These are phyloP conservation scores for Elsinoe batatas DNA, from an alignment of 2,329 filamentous ascomycete species.

Conservation along the genomic window DNA sequence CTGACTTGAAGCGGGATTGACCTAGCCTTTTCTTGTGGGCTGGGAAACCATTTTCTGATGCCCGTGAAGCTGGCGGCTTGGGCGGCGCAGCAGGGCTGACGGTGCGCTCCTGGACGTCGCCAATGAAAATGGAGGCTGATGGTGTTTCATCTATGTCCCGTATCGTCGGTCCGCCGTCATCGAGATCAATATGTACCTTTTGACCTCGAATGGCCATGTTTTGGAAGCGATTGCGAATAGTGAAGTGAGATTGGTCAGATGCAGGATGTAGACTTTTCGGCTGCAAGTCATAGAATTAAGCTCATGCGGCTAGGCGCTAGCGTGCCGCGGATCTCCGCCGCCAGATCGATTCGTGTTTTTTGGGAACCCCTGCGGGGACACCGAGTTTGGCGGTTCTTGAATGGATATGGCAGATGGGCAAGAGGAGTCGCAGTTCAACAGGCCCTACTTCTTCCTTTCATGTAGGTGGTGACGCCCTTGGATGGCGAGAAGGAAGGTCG, in stretches of 20 bases:
- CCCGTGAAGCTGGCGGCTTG: slow-evolving; percentile 54
- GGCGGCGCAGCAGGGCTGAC: slow-evolving; percentile 29
- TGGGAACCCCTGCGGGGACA: slow-evolving; percentile 7
- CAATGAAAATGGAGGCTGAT: slow-evolving; percentile 43
- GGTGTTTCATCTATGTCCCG: slow-evolving; percentile 19
- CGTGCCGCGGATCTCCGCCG: background rate
- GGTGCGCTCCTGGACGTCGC: slow-evolving; percentile 71
- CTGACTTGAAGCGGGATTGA: slow-evolving; percentile 69
- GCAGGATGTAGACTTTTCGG: slow-evolving; percentile 1
- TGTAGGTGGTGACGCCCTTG: too few relatives aligned
- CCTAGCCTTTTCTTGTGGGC: slow-evolving; percentile 68
- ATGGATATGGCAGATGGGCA: background rate
- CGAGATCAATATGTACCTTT: slow-evolving; percentile 51
- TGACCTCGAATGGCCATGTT: slow-evolving; percentile 42
- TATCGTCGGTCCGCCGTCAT: slow-evolving; percentile 38
- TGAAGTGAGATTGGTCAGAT: background rate
- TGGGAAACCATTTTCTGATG: slow-evolving; percentile 65
- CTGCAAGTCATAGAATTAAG: slow-evolving; percentile 10
- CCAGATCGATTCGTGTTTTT: slow-evolving; percentile 5
- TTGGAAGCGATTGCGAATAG: background rate
- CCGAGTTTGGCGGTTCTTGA: background rate
- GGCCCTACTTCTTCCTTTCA: too few relatives aligned
- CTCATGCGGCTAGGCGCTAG: slow-evolving; percentile 8
- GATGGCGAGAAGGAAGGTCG: too few relatives aligned
- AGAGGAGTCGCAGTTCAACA: too few relatives aligned